These are phyloP conservation scores for Coffea canephora DNA, from an alignment of 257 asterid species.

Conservation along the genomic window DNA sequence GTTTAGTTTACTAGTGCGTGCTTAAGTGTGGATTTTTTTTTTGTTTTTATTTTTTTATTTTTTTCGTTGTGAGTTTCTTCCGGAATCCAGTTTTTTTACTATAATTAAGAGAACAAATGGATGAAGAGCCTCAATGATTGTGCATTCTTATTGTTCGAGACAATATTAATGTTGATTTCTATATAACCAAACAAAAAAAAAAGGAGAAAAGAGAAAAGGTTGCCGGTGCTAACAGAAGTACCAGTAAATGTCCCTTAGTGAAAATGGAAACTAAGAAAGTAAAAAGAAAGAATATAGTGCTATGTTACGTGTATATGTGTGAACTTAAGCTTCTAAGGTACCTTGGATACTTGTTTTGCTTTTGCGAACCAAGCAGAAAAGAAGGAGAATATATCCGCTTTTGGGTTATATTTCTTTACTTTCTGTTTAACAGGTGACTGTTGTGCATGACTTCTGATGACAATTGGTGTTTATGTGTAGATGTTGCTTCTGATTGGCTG, in stretches of 20 bases:
- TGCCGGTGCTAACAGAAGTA: no score
- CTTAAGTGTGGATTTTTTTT: background rate
- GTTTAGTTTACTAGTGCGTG: background rate
- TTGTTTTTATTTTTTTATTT: background rate
- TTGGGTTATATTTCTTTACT: background rate
- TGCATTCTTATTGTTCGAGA: no score
- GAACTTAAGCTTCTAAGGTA: background rate
- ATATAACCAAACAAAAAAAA: no score
- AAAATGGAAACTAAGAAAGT: background rate
- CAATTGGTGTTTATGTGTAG: slow-evolving; percentile 40
- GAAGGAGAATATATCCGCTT: background rate
- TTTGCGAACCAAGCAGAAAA: background rate
- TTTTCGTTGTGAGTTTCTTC: background rate
- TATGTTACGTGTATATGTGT: background rate
- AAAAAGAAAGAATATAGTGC: background rate
- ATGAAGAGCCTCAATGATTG: background rate
- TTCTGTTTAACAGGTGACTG: slow-evolving; percentile 6
- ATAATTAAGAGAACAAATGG: background rate
- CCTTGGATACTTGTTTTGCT: background rate
- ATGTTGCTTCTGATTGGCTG: slow-evolving; percentile 83
- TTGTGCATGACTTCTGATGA: slow-evolving; percentile 17
- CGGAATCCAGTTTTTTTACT: background rate
- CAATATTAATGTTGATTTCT: no score
- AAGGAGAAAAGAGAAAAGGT: no score
- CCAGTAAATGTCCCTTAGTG: no score